Evolutionary conservation across 306 rosid species (phyloP), one percentile per base, ranked within the genome.

Genomic region (Begonia peltatifolia): DNA sequence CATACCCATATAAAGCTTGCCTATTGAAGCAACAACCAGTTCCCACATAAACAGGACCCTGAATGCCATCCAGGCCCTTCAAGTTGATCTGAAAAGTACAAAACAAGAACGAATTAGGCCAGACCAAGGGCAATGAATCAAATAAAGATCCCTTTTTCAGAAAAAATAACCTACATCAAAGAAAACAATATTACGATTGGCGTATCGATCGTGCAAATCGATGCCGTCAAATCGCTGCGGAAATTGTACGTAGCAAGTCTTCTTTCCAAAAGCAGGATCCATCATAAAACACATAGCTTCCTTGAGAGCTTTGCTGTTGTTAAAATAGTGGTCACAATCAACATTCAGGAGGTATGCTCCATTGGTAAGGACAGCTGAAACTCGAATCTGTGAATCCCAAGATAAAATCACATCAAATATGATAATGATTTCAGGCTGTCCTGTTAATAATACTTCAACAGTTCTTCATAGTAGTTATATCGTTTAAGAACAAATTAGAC

Each of bases 211-310:
- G 9, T 86, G 96, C 71, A 67, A 15, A 14, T 92, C 99, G 77
- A 92, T 92, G 78, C 99, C 99, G 60, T 92, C 99, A 30, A 92
- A 92, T 55, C 99, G 82, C 78, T 92, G 99, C 14, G 99, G 99
- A 68, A 92, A 92, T 68, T 92, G 99, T 38, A 92, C 96, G 69
- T 92, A 92, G 65, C 99, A 92, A 52, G 96, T 86, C 79, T 86
- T 92, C 78, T 75, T 92, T 62, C 96, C 96, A 70, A 53, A 58
- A 22, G 75, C 81, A 61, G 99, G 96, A 65, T 92, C 99, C 99
- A 92, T 86, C 99, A 92, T 76, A 84, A 92, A 92, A 78, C 96
- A 92, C 99, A 92, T 92, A 42, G 96, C 99, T 71, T 92, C 99
- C 67, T 86, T 92, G 16, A 92, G 82, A 66, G 96, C 99, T 76